phyloP scores from a whole-genome alignment of 345 rosid species.

The Arabidopsis thaliana region DNA sequence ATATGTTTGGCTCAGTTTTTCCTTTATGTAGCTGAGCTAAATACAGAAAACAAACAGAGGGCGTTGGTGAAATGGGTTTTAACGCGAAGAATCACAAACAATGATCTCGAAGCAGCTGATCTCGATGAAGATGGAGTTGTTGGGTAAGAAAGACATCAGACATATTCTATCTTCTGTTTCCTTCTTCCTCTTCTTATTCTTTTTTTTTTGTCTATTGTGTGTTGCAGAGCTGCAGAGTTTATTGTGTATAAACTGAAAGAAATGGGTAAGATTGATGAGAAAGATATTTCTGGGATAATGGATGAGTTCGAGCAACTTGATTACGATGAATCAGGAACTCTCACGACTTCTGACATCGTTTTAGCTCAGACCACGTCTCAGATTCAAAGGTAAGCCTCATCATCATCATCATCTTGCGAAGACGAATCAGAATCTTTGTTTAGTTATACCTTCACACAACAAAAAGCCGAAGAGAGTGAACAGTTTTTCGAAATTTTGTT shows the following conservation, averaged over 20 bases:
- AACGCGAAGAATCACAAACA: slow-evolving; percentile 55
- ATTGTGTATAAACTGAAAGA: slow-evolving; percentile 80
- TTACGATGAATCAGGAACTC: slow-evolving; percentile 53
- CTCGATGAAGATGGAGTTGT: slow-evolving; percentile 72
- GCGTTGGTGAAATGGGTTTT: slow-evolving; percentile 77
- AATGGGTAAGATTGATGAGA: slow-evolving; percentile 83
- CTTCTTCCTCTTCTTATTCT: slow-evolving; percentile 1
- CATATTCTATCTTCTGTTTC: not conserved
- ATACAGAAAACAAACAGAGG: slow-evolving; percentile 65
- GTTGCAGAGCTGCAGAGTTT: slow-evolving; percentile 62
- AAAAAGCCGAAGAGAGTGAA: slow-evolving; percentile 1
- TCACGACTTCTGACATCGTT: slow-evolving; percentile 43
- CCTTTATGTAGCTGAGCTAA: slow-evolving; percentile 67
- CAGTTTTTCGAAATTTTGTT: not conserved
- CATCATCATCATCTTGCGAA: slow-evolving; percentile 5
- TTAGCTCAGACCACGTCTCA: slow-evolving; percentile 41
- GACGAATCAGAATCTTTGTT: not conserved
- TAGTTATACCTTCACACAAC: slow-evolving; percentile 10
- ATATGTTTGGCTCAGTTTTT: slow-evolving; percentile 70
- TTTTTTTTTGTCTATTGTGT: slow-evolving; percentile 1
- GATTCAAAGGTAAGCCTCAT: slow-evolving; percentile 24
- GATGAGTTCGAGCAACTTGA: slow-evolving; percentile 80
- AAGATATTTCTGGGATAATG: slow-evolving; percentile 61
- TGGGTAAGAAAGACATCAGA: slow-evolving; percentile 60
- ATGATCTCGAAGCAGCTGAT: slow-evolving; percentile 90